These are phyloP conservation scores for Alternaria triticina DNA, from an alignment of 2,329 filamentous ascomycete genomes.

Conservation along the genomic window DNA sequence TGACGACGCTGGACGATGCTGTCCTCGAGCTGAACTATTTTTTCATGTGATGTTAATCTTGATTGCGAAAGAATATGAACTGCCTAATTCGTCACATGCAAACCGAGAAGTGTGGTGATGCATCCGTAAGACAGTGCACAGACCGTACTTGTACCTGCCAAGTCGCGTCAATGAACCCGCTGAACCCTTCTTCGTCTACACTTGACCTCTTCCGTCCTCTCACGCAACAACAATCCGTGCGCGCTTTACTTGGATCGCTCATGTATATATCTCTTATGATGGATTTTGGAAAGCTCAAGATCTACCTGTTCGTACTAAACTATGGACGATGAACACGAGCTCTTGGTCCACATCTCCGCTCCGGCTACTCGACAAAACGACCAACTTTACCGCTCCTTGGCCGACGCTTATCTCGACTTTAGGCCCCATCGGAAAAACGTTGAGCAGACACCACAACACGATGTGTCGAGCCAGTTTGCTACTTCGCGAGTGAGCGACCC, in stretches of 20 bases:
- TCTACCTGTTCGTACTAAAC: slow-evolving; percentile 5
- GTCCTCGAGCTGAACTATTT: background rate
- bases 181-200: background rate
- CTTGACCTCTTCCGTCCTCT: background rate
- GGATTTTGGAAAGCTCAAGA: slow-evolving; percentile 6
- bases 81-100: background rate
- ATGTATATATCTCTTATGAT: slow-evolving; percentile 7
- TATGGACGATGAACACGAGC: slow-evolving; percentile 50
- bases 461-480: background rate
- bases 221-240: background rate
- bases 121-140: background rate
- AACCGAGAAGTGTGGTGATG: background rate
- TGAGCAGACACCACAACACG: background rate
- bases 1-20: slow-evolving; percentile 7
- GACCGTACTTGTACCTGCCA: background rate
- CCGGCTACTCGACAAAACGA: slow-evolving; percentile 51
- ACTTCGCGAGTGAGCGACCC: background rate
- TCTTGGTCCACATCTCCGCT: slow-evolving; percentile 56
- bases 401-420: slow-evolving; percentile 51
- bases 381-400: slow-evolving; percentile 49
- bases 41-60: fast-evolving
- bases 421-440: slow-evolving; percentile 16
- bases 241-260: background rate
- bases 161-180: background rate
- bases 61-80: fast-evolving